These are phyloP conservation scores for Neurospora sp. DNA, from an alignment of 495 filamentous ascomycete genomes.

Conservation along the genomic window DNA sequence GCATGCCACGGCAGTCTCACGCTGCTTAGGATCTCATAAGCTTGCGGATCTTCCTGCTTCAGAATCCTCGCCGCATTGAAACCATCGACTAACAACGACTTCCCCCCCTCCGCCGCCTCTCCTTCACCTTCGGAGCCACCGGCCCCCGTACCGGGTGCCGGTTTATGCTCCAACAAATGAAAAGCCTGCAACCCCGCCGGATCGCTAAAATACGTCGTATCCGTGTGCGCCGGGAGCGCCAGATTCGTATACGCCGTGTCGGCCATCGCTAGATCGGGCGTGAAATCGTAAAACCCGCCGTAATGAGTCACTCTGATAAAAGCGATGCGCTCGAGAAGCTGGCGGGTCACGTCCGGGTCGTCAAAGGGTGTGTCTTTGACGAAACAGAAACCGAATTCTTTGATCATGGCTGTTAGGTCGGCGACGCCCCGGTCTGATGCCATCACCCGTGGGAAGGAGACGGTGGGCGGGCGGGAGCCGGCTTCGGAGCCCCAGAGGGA, in stretches of 20 bases:
- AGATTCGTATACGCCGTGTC: slow-evolving; percentile 90
- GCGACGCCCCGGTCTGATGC: slow-evolving; percentile 10
- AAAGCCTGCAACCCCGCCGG: slow-evolving; percentile 85
- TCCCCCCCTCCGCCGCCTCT: slow-evolving; percentile 50
- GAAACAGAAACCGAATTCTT: slow-evolving; percentile 57
- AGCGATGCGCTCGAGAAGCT: slow-evolving; percentile 65
- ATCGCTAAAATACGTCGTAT: slow-evolving; percentile 89
- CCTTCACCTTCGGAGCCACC: neutral
- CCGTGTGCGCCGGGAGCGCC: slow-evolving; percentile 69
- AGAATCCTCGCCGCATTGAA: slow-evolving; percentile 59
- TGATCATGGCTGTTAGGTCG: slow-evolving; percentile 32
- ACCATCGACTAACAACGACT: slow-evolving; percentile 73
- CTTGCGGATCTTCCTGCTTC: slow-evolving; percentile 29
- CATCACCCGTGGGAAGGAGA: slow-evolving; percentile 54
- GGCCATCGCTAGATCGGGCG: slow-evolving; percentile 72
- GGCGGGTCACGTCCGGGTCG: slow-evolving; percentile 56
- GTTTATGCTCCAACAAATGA: slow-evolving; percentile 69
- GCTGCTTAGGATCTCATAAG: slow-evolving; percentile 42
- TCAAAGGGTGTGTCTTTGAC: slow-evolving; percentile 53
- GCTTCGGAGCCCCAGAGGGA: slow-evolving; percentile 21
- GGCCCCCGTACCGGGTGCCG: neutral
- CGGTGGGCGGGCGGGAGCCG: slow-evolving; percentile 33
- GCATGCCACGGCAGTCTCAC: slow-evolving; percentile 60
- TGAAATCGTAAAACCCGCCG: slow-evolving; percentile 93
- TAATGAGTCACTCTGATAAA: slow-evolving; percentile 85